These are phyloP conservation scores for Fusarium buxicola DNA, from an alignment of 2,329 filamentous ascomycete genomes.

Conservation along the genomic window DNA sequence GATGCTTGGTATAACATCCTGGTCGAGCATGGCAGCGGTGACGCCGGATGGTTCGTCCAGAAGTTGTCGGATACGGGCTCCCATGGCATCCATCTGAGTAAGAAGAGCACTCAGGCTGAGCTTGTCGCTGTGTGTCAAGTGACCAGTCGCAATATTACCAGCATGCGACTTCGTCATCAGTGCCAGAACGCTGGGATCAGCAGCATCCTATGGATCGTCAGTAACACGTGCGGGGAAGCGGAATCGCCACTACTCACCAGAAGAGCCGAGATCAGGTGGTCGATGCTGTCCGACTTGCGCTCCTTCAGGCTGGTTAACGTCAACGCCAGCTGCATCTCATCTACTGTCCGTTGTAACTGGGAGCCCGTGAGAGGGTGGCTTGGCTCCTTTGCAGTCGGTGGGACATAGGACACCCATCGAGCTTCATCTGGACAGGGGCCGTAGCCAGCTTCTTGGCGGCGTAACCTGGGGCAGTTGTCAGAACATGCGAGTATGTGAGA, in stretches of 20 bases:
- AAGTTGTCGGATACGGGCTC: conserved; percentile 55
- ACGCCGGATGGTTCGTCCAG: conserved; percentile 50
- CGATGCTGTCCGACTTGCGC: conserved; percentile 61
- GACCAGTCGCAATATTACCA: conserved; percentile 54
- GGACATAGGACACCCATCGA: conserved; percentile 47
- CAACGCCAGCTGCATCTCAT: conserved; percentile 74
- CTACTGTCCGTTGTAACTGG: conserved; percentile 59
- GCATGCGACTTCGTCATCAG: conserved; percentile 63
- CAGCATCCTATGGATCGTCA: conserved; percentile 53
- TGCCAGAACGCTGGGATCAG: conserved; percentile 58
- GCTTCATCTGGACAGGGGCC: conserved; percentile 48
- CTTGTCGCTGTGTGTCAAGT: conserved; percentile 58
- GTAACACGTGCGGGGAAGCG: conserved; percentile 6
- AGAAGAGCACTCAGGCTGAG: conserved; percentile 61
- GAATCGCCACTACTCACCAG: conserved; percentile 63
- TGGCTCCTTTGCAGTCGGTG: conserved; percentile 38
- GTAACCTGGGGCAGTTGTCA: conserved; percentile 48
- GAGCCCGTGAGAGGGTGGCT: conserved; percentile 48
- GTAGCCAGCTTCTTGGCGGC: conserved; percentile 54
- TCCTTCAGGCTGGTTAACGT: conserved; percentile 69
- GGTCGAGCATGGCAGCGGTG: conserved; percentile 34
- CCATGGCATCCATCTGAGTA: conserved; percentile 59
- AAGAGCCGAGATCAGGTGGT: conserved; percentile 68
- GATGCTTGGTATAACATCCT: conserved; percentile 42
- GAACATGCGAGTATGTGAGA: conserved; percentile 1